Conservation (phyloP, 2,329 filamentous ascomycete species). For the Epichloe typhina region DNA sequence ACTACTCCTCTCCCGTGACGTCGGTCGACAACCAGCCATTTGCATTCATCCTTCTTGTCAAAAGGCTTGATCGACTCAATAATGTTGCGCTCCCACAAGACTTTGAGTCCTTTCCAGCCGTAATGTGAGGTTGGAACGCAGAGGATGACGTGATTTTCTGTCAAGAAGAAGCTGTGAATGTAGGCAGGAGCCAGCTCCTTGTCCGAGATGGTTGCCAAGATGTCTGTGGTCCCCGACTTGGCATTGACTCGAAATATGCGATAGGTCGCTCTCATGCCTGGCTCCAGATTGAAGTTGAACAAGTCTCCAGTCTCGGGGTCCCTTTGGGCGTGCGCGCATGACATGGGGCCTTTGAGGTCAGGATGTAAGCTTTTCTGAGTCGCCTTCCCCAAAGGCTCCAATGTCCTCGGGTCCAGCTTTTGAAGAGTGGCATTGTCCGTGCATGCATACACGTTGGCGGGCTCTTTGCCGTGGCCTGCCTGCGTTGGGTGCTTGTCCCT, state of each 20-base stretch:
- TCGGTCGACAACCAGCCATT: conserved; percentile 67
- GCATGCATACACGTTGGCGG: conserved; percentile 8
- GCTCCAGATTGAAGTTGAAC: conserved; percentile 69
- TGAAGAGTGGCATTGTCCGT: conserved; percentile 43
- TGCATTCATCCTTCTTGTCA: conserved; percentile 39
- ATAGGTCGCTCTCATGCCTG: conserved; percentile 46
- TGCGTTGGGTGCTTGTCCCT: conserved; percentile 6
- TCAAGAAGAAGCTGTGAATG: conserved; percentile 72
- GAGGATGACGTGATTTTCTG: conserved; percentile 55
- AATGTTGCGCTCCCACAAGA: conserved; percentile 54
- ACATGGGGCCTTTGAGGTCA: conserved; percentile 50
- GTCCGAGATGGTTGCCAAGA: conserved; percentile 53
- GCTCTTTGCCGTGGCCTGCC: conserved; percentile 21
- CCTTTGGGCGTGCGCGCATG: conserved; percentile 57
- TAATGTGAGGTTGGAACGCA: conserved; percentile 59
- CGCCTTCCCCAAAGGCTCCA: conserved; percentile 57
- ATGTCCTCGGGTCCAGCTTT: conserved; percentile 52
- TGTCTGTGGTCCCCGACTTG: conserved; percentile 49
- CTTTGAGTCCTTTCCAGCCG: conserved; percentile 40
- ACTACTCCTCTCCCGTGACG: conserved; percentile 48
- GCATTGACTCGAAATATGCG: conserved; percentile 55
- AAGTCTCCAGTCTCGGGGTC: conserved; percentile 63
- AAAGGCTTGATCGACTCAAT: conserved; percentile 55
- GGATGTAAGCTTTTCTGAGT: conserved; percentile 51
- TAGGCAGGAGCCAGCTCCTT: conserved; percentile 47